Evolutionary conservation across 2,329 filamentous ascomycete genomes (phyloP).

Genomic region (Cercospora sojina): DNA sequence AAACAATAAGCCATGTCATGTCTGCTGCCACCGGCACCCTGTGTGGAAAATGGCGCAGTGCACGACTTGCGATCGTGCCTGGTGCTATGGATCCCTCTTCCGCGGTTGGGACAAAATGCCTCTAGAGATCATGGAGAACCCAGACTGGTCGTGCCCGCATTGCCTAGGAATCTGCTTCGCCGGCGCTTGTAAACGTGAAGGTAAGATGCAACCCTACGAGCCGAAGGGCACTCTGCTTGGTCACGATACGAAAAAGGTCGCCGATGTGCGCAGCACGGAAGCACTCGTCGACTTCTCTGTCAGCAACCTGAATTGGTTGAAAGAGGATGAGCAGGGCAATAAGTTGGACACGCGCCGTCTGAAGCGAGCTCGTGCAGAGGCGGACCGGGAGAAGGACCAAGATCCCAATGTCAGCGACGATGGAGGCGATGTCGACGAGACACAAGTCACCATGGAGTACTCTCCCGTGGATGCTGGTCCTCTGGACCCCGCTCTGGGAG

Average conservation of each 20-base stretch:
- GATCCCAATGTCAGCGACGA: slow-evolving; percentile 50
- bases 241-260: slow-evolving; percentile 85
- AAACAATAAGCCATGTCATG: slow-evolving; percentile 67
- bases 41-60: slow-evolving; percentile 84
- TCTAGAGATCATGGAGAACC: slow-evolving; percentile 73
- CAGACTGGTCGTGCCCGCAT: slow-evolving; percentile 84
- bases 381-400: slow-evolving; percentile 51
- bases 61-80: slow-evolving; percentile 70
- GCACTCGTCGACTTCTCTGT: slow-evolving; percentile 85
- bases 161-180: slow-evolving; percentile 87
- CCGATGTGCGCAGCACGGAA: slow-evolving; percentile 88
- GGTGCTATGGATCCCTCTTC: slow-evolving; percentile 92
- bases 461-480: slow-evolving; percentile 38
- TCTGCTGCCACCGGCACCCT: slow-evolving; percentile 76
- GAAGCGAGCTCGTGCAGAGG: slow-evolving; percentile 52
- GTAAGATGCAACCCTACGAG: slow-evolving; percentile 72
- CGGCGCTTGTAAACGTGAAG: slow-evolving; percentile 68
- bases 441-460: slow-evolving; percentile 44
- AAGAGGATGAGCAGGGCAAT: slow-evolving; percentile 49
- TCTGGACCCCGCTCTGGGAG: slow-evolving; percentile 40
- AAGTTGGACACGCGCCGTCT: slow-evolving; percentile 40
- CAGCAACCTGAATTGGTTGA: slow-evolving; percentile 83
- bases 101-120: slow-evolving; percentile 90
- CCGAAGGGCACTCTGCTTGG: slow-evolving; percentile 86
- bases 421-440: slow-evolving; percentile 37